Conservation (phyloP, 768 basidiomycete genomes). For the Suillus plorans region DNA sequence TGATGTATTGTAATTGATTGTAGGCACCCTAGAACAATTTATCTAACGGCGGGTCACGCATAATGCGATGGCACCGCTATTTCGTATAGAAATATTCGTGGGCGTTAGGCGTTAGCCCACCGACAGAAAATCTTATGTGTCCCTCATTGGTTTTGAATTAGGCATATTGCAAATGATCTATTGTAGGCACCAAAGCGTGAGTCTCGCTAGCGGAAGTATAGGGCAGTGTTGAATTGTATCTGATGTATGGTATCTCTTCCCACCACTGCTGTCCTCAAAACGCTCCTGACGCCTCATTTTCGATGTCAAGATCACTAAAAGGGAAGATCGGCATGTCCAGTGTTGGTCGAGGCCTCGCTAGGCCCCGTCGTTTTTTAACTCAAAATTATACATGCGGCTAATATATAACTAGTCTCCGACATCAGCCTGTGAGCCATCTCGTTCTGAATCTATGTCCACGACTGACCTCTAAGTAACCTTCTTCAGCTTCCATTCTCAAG, state of each 20-base stretch:
- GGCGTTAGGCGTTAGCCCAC: not conserved
- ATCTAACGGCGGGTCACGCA: not conserved
- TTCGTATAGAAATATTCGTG: not conserved
- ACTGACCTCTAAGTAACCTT: not conserved
- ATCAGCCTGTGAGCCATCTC: not conserved
- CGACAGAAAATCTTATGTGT: not conserved
- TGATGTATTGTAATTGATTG: not conserved
- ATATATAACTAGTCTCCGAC: not conserved
- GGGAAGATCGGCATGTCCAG: not conserved
- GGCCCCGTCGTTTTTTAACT: not conserved
- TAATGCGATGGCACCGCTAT: not conserved
- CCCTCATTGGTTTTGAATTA: not conserved
- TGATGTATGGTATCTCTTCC: not conserved
- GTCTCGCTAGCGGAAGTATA: not conserved
- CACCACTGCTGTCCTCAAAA: not conserved
- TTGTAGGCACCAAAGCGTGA: not conserved
- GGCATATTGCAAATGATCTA: not conserved
- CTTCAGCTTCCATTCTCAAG: slow-evolving; percentile 2
- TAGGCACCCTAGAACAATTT: not conserved
- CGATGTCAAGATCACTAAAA: not conserved
- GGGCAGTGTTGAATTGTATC: not conserved
- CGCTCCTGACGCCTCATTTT: not conserved
- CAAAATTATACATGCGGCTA: not conserved
- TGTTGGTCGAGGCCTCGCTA: not conserved
- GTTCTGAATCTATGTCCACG: not conserved